Percentiles rank a stretch among this genome's conserved stretches.
Conservation (phyloP, 2,329 filamentous ascomycete genomes). For the Fusarium stilboides region DNA sequence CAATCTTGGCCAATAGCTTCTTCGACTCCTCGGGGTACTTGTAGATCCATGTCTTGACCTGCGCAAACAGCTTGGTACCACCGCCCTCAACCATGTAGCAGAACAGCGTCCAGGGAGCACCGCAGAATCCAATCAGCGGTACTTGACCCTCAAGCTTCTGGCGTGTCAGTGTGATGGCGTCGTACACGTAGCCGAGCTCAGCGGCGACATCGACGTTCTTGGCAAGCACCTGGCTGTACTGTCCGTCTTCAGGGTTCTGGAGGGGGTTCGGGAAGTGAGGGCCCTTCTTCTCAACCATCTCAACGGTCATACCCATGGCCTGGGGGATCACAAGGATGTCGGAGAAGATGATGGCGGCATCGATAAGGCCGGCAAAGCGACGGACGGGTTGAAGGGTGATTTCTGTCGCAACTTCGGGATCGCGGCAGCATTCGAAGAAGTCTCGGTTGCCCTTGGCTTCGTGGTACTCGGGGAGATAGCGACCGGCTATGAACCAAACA, state of each 20-base stretch:
- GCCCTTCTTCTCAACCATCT: conserved; percentile 98
- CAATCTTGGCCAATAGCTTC: conserved; percentile 88
- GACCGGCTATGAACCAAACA: conserved; percentile 75
- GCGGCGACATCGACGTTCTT: conserved; percentile 86
- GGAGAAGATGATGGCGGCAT: conserved; percentile 98
- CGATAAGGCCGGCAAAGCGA: conserved; percentile 89
- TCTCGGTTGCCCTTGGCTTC: conserved; percentile 91
- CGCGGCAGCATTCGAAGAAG: conserved; percentile 98
- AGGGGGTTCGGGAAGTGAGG: conserved; percentile 94
- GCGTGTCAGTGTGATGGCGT: conserved; percentile 91
- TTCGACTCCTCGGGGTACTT: conserved; percentile 86
- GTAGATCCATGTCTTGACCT: conserved; percentile 98
- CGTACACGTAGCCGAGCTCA: conserved; percentile 94
- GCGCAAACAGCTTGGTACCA: conserved; percentile 93
- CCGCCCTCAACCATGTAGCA: conserved; percentile 99
- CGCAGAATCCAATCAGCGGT: conserved; percentile 95
- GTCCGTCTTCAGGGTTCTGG: conserved; percentile 81
- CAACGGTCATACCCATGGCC: conserved; percentile 97
- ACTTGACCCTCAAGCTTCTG: conserved; percentile 90
- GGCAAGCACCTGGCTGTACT: conserved; percentile 84
- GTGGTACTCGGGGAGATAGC: conserved; percentile 98
- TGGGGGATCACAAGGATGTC: conserved; percentile 98
- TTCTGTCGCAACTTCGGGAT: conserved; percentile 91
- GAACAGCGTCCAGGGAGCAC: conserved; percentile 95
- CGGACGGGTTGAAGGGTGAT: conserved; percentile 96